phyloP scores from a whole-genome alignment of 2,329 filamentous ascomycete genomes.

The Coleophoma crateriformis region DNA sequence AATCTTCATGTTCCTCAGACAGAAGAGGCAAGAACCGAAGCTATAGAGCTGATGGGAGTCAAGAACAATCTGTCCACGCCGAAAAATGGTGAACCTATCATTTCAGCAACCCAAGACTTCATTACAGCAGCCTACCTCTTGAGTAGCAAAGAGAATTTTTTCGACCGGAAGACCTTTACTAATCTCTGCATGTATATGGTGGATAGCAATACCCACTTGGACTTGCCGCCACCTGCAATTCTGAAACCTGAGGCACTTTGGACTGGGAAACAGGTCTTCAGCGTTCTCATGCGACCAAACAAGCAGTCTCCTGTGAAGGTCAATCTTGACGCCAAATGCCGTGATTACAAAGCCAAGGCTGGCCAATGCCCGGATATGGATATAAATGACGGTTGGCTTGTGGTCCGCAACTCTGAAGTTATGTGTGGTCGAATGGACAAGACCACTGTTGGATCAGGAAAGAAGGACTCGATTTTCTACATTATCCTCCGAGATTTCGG shows the following conservation, averaged over 20 bases:
- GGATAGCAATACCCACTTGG: conserved; percentile 68
- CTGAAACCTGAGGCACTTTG: conserved; percentile 81
- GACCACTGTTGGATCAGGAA: conserved; percentile 90
- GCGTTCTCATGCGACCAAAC: conserved; percentile 84
- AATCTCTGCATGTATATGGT: conserved; percentile 95
- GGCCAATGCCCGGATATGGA: conserved; percentile 65
- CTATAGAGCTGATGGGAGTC: conserved; percentile 94
- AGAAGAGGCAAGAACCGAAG: conserved; percentile 91
- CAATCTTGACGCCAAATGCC: conserved; percentile 90
- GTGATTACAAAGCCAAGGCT: conserved; percentile 64
- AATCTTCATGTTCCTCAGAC: conserved; percentile 97
- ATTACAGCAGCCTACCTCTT: conserved; percentile 91
- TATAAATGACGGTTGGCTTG: conserved; percentile 82
- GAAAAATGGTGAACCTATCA: conserved; percentile 96
- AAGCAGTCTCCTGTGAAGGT: conserved; percentile 75
- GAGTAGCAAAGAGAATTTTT: conserved; percentile 90
- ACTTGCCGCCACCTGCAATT: conserved; percentile 82
- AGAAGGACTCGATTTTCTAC: conserved; percentile 97
- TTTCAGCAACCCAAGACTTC: conserved; percentile 98
- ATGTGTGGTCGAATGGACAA: conserved; percentile 99
- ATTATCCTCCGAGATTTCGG: conserved; percentile 94
- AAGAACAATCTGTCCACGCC: conserved; percentile 94
- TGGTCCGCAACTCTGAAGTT: conserved; percentile 91
- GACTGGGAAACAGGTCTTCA: conserved; percentile 98
- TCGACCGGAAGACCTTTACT: conserved; percentile 80